Conservation (phyloP, 1,284 basidiomycete genomes). For the Ceratorhiza oryzae-sativae region DNA sequence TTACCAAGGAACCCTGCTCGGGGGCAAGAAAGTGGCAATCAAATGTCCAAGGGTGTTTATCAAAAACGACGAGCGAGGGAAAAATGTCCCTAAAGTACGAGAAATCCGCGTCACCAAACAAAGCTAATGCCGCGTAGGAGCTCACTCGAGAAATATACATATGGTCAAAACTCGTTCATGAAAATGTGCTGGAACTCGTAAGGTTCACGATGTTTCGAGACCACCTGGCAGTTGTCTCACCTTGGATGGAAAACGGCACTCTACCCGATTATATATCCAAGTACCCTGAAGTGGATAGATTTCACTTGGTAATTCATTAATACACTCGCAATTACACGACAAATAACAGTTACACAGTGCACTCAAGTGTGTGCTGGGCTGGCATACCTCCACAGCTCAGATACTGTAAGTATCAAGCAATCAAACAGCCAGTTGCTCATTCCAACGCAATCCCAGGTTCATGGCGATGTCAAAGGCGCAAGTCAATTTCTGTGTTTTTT, state of each 20-base stretch:
- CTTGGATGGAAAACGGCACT: slow-evolving; percentile 1
- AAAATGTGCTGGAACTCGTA: background rate
- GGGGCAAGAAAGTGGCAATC: no score
- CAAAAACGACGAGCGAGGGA: background rate
- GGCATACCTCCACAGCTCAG: background rate
- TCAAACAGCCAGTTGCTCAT: no score
- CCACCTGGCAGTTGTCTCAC: background rate
- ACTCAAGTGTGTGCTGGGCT: background rate
- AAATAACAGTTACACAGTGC: background rate
- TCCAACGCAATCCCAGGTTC: background rate
- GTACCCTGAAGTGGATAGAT: background rate
- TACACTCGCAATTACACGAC: background rate
- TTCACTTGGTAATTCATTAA: background rate
- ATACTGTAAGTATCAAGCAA: background rate
- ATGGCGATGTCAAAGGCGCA: slow-evolving; percentile 23
- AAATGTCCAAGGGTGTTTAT: background rate
- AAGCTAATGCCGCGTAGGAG: background rate
- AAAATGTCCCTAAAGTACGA: background rate
- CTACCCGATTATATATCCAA: background rate
- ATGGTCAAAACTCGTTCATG: background rate
- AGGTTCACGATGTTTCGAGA: background rate
- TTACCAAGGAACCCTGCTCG: no score
- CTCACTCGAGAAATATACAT: background rate
- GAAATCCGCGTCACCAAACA: background rate
- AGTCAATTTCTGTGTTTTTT: slow-evolving; percentile 27